These are phyloP conservation scores for Podospora pseudopauciseta DNA, from an alignment of 495 filamentous ascomycete genomes.

Conservation along the genomic window DNA sequence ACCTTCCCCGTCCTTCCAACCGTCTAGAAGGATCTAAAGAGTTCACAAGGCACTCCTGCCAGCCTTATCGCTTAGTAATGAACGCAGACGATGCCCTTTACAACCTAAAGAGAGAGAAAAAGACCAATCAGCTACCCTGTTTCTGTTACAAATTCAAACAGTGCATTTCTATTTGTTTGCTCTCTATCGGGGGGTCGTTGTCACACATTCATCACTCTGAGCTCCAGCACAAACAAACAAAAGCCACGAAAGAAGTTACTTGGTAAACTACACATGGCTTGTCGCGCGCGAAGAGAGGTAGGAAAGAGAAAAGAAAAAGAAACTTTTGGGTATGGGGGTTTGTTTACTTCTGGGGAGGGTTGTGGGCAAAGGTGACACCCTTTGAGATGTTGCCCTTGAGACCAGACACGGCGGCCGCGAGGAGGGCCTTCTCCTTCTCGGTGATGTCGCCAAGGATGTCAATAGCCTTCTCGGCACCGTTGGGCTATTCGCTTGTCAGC, in stretches of 20 bases:
- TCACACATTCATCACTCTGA: conserved; percentile 12
- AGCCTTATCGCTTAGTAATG: neutral
- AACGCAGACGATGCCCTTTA: conserved; percentile 5
- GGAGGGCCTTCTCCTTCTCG: conserved; percentile 80
- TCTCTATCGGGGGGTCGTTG: neutral
- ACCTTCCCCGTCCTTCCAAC: neutral
- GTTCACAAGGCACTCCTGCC: neutral
- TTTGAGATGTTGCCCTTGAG: conserved; percentile 91
- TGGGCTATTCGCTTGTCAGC: conserved; percentile 54
- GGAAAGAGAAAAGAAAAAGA: conserved; percentile 14
- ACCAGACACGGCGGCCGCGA: conserved; percentile 66
- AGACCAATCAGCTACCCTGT: conserved; percentile 24
- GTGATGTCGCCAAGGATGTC: conserved; percentile 72
- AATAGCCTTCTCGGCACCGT: conserved; percentile 74
- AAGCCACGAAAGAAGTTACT: neutral
- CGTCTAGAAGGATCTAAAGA: neutral
- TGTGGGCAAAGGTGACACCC: conserved; percentile 84
- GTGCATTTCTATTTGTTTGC: conserved; percentile 30
- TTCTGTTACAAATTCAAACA: conserved; percentile 4
- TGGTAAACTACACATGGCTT: conserved; percentile 10
- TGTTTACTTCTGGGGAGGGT: conserved; percentile 53
- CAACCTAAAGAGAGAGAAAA: conserved; percentile 19
- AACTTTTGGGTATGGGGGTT: conserved; percentile 1
- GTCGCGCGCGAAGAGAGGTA: neutral
- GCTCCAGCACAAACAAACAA: conserved; percentile 5